Evolutionary conservation across 768 basidiomycete genomes (phyloP), one percentile per base, ranked within the genome.

Genomic region (Podaxis mareebaensis): DNA sequence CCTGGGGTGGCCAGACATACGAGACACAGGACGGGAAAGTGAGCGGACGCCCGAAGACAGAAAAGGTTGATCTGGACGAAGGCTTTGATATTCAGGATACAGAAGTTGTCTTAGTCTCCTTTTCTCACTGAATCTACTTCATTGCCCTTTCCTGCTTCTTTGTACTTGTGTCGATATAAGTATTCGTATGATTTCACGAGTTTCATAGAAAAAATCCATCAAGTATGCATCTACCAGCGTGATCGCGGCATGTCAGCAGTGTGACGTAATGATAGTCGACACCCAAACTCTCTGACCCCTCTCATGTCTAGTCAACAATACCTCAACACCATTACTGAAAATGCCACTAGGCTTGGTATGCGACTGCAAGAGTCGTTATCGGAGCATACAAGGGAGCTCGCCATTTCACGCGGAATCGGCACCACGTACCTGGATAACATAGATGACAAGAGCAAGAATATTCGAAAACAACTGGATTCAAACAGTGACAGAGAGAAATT

Each of bases 401-500:
- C 83, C 44, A 78, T 91, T 65, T 74, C 81, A n/a, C 81, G 83
- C 20, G 82, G 83, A 12, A 77, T 81, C 22, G 78, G 83, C 46
- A 79, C 85, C 38, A 78, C 81, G 30, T 89, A 89, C 71, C 79
- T 90, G 58, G 91, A 92, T 69, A 81, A 79, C 49, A 77, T 87
- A 54, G 90, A 89, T 68, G 95, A 97, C 71, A 92, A 91, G 73
- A 78, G 87, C 57, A 66, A 69, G 55, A 89, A 94, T 70, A 91
- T 98, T 36, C 83, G 85, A 63, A 89, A 88, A 69, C 90, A 98
- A 72, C 84, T 99, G 38, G 95, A 97, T 69, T 92, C 91, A 3
- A 90, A 82, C 67, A 90, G 88, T 63, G 97, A 99, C 69, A 80
- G 88, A 61, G 96, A 99, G 72, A 93, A 95, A 70, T 76, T 96